Evolutionary conservation across 2,329 filamentous ascomycete genomes (phyloP), one percentile per base, ranked within the genome.

Genomic region (Calonectria hongkongensis): DNA sequence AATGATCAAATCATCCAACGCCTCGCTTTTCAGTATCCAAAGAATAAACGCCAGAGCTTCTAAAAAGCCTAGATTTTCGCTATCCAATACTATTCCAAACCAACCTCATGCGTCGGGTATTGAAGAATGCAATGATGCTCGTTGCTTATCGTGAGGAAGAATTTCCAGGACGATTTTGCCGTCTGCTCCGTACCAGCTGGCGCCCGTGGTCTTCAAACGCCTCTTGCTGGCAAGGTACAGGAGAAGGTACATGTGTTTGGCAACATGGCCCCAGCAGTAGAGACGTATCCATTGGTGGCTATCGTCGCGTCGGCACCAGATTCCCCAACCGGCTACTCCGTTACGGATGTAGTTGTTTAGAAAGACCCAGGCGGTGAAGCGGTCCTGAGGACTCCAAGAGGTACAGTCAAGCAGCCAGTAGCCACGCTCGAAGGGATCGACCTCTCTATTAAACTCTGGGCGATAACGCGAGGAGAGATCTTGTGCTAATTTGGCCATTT

Each of bases 211-310:
- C 71, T 89, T 88, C 18, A 96, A 83, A 73, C 88, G 87, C 39
- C 93, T 88, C 69, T 90, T 87, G 77, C 93, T 96, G 0, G 92
- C 93, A 16, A 95, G 84, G 80, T 94, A 96, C 0, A 98, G 83
- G 47, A 96, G 82, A 4, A 97, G 83, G 82, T 95, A 98, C 41
- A 94, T 88, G 78, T 97, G 93, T 67, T 91, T 89, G 0, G 91
- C 90, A 0, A 95, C 85, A 74, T 93, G 89, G 0, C 94, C 95
- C 92, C 94, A 98, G 79, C 94, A 94, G 81, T 94, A 97, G 1
- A 96, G 82, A 41, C 91, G 89, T 2, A 97, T 82, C 76, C 85
- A 88, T 4, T 77, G 80, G 13, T 80, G 83, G 47, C 83, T 84
- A 7, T 77, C 82, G 28, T 78, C 78, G 60, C 90, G 84, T 16